Conservation (phyloP, 2,329 filamentous ascomycete genomes). For the Epichloe uncinata region DNA sequence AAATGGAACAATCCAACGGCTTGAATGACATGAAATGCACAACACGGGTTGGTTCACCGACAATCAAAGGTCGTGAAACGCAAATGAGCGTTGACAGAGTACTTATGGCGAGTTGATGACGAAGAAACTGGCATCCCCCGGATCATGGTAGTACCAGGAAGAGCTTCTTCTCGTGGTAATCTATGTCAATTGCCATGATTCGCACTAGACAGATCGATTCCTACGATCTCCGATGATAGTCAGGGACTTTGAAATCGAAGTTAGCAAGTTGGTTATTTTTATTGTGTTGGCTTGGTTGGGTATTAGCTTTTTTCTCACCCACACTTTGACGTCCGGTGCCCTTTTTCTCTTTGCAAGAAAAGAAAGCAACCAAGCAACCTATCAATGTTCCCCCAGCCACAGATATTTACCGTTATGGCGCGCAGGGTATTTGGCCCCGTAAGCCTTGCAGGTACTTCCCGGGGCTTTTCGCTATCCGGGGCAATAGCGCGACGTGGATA, state of each 20-base stretch:
- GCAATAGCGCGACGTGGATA: no score
- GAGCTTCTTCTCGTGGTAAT: not conserved
- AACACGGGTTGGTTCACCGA: not conserved
- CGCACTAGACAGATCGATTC: not conserved
- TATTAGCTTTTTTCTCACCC: no score
- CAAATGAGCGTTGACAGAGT: not conserved
- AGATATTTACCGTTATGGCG: no score
- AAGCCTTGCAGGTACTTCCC: no score
- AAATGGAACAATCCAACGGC: not conserved
- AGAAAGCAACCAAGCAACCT: no score
- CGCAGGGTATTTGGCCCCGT: no score
- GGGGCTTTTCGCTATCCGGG: no score
- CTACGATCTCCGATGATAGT: not conserved
- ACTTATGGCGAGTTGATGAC: not conserved
- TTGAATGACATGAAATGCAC: not conserved
- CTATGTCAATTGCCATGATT: not conserved
- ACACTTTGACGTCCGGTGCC: no score
- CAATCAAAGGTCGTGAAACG: not conserved
- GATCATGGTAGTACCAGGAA: not conserved
- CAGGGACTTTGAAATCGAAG: not conserved
- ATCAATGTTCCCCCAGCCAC: no score
- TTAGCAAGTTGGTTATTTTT: not conserved
- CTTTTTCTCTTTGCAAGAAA: no score
- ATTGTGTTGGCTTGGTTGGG: no score
- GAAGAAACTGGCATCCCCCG: not conserved